Evolutionary conservation across 176 grass and related monocot genomes (phyloP).

Genomic region (Hyparrhenia diplandra): DNA sequence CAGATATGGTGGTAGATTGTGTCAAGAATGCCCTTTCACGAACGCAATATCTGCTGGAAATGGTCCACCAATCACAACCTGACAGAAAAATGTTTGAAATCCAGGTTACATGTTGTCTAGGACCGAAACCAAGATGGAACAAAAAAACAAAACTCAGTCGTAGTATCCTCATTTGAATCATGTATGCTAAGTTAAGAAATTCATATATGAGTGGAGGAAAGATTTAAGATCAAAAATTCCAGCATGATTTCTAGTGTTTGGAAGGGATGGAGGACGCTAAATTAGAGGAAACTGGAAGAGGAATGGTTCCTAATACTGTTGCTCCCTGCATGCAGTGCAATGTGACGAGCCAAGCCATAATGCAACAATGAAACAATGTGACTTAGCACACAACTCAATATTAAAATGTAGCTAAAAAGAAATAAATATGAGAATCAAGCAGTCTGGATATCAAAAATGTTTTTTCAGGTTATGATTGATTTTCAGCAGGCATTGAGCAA

Average conservation of each 20-base stretch:
- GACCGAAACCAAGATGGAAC: neutral
- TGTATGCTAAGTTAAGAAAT: neutral
- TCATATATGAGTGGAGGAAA: no score
- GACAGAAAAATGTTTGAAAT: conserved; percentile 31
- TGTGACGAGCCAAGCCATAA: no score
- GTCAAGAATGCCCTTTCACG: conserved; percentile 52
- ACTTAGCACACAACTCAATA: no score
- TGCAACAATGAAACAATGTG: no score
- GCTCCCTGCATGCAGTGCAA: no score
- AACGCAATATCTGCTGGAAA: conserved; percentile 49
- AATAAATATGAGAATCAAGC: no score
- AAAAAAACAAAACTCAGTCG: no score
- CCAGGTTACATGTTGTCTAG: no score
- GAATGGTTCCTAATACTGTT: neutral
- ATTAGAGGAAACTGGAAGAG: neutral
- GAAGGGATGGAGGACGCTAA: neutral
- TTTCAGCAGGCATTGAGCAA: conserved; percentile 46
- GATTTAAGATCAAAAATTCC: neutral
- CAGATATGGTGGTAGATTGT: no score
- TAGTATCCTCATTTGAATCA: neutral
- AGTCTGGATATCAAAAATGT: conserved; percentile 24
- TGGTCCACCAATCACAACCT: neutral
- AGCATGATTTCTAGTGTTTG: neutral
- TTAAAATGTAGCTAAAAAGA: no score
- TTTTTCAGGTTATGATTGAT: conserved; percentile 12